Conservation (phyloP, 164 flowering plant genomes). For the Vitis amurensis region DNA sequence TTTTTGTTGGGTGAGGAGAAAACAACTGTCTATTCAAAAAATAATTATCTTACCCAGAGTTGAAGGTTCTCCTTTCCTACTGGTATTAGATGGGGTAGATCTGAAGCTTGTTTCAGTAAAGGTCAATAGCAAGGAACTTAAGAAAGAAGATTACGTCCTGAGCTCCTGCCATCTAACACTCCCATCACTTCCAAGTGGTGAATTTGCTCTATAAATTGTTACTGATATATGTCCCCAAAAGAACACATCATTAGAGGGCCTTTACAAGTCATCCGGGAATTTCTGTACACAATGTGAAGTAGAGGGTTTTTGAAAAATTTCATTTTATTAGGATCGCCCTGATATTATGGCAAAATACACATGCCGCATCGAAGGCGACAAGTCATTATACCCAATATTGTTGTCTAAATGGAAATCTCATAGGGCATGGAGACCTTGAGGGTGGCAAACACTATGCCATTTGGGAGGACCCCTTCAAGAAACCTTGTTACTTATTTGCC, state of each 20-base stretch:
- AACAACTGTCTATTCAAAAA: too few relatives aligned
- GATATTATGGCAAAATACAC: slow-evolving; percentile 96
- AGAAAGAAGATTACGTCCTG: too few relatives aligned
- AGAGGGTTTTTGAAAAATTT: slow-evolving; percentile 91
- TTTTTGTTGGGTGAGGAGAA: background rate
- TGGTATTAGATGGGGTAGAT: too few relatives aligned
- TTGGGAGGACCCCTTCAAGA: too few relatives aligned
- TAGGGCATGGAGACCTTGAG: slow-evolving; percentile 85
- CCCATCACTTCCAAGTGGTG: too few relatives aligned
- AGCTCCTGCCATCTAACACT: too few relatives aligned
- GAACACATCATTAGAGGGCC: slow-evolving; percentile 97
- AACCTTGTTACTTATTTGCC: too few relatives aligned
- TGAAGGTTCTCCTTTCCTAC: too few relatives aligned
- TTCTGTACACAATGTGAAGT: slow-evolving; percentile 99
- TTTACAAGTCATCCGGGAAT: slow-evolving; percentile 87
- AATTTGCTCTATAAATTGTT: background rate
- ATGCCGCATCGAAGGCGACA: slow-evolving; percentile 24
- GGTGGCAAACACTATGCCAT: slow-evolving; percentile 12
- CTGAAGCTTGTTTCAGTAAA: too few relatives aligned
- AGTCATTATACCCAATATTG: slow-evolving; percentile 34
- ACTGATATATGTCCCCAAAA: slow-evolving; percentile 82
- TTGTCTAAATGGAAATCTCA: slow-evolving; percentile 88
- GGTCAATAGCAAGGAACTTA: too few relatives aligned
- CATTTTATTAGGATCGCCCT: slow-evolving; percentile 98
- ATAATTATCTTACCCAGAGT: too few relatives aligned